Conservation (phyloP, 257 asterid species). For the Fraxinus pennsylvanica region DNA sequence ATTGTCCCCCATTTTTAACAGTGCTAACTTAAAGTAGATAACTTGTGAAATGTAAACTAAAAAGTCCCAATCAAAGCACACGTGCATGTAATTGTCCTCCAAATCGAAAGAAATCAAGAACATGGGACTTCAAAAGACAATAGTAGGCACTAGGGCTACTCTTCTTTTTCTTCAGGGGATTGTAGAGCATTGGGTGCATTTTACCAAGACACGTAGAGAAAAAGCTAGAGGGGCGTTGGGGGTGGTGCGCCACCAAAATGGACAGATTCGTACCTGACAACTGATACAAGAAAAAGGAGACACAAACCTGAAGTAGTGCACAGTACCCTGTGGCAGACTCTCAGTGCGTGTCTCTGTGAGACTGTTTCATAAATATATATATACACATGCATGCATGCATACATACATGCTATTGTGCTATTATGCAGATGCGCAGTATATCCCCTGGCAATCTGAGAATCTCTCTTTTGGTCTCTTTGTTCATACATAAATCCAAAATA, state of each 20-base stretch:
- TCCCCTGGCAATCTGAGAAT: constrained; percentile 25
- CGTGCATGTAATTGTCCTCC: constrained; percentile 40
- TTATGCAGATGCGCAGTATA: constrained; percentile 6
- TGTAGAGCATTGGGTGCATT: neutral
- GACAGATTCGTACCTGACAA: constrained; percentile 27
- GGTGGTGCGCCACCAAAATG: neutral
- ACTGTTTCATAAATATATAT: neutral
- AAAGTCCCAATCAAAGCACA: constrained; percentile 34
- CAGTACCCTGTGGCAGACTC: constrained; percentile 35
- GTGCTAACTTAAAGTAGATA: no score
- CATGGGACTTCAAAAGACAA: neutral
- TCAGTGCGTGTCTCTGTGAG: constrained; percentile 1
- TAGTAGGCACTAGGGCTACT: neutral
- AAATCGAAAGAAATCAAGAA: constrained; percentile 18
- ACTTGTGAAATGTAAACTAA: neutral
- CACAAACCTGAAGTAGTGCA: constrained; percentile 27
- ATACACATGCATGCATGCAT: constrained; percentile 28
- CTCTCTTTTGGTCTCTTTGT: constrained; percentile 20
- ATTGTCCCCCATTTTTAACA: neutral
- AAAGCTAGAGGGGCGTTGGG: neutral
- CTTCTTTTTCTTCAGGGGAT: neutral
- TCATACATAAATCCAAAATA: constrained; percentile 20
- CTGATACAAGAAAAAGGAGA: constrained; percentile 32
- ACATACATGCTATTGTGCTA: neutral
- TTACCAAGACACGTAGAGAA: neutral